Base-by-base conservation (phyloP, 345 rosid species). In the Aquilaria malaccensis region DNA sequence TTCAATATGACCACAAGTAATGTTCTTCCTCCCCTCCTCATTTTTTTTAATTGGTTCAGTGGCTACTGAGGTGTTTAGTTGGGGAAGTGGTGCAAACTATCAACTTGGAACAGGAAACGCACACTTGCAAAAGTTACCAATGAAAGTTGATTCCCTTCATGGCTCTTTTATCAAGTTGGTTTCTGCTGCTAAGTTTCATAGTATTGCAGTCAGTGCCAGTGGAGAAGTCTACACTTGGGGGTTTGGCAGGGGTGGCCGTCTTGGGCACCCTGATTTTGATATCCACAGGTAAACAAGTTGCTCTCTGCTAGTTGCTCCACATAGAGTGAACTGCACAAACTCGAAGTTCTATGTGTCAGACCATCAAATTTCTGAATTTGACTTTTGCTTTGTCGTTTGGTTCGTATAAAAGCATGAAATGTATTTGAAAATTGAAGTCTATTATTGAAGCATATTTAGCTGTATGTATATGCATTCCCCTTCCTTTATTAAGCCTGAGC, bases 221-320 rank as follows among this genome's bases (percentile, higher is more conserved):
- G 99, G 99, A 71, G 83, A 90, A 74, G 87, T 90, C 56, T 94
- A 80, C 71, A 85, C 97, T 1, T 94, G 99, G 99, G 99, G 99
- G 11, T 94, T 88, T 73, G 99, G 97, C 61, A 90, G 99, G 67
- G 97, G 99, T 30, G 97, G 99, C 29, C 91, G 99, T 65, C 99
- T 94, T 80, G 99, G 99, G 65, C 99, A 94, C 72, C 96, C 99
- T 61, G 99, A 94, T 67, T 94, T 94, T 78, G 96, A 94, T 72
- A 94, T 94, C 71, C 99, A 94, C 77, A 94, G 99, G 99, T 90
- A 73, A 45, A 10, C 30, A 11, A 59, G 54, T 50, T 37, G 14
- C 22, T 43, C 22, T 31, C 6, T 7, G 22, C 9, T 45, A n/a
- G 13, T 48, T 32, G 49, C 32, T 49, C 13, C 2, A 32, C n/a